Evolutionary conservation across 2,329 filamentous ascomycete species (phyloP).

Genomic region (Nemania sp.): DNA sequence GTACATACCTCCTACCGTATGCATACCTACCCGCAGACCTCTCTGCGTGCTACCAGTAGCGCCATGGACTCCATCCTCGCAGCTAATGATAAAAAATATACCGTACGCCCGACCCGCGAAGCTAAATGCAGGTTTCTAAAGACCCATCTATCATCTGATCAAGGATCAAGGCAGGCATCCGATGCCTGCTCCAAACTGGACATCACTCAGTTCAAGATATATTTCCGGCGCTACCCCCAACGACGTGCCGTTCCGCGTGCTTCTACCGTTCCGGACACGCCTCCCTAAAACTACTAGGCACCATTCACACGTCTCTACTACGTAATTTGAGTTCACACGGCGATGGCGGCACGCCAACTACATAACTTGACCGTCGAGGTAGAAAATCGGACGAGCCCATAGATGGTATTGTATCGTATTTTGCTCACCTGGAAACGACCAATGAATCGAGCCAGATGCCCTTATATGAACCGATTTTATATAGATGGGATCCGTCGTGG

Average conservation of each 20-base stretch:
- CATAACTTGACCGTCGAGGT: background rate
- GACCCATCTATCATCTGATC: background rate
- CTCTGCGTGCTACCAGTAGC: background rate
- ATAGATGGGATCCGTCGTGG: background rate
- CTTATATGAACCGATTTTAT: too few relatives aligned
- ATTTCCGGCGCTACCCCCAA: background rate
- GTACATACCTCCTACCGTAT: background rate
- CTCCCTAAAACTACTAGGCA: background rate
- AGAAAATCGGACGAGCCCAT: too few relatives aligned
- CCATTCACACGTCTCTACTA: too few relatives aligned
- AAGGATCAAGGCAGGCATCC: background rate
- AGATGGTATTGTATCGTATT: background rate
- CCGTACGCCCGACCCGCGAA: background rate
- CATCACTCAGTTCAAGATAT: background rate
- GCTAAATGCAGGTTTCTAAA: background rate
- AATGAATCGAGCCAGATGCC: slow-evolving; percentile 4
- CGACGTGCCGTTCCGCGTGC: background rate
- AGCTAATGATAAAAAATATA: background rate
- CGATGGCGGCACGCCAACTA: background rate
- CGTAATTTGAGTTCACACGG: background rate
- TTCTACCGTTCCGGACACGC: background rate
- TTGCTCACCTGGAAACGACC: background rate
- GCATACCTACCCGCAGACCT: background rate
- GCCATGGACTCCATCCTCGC: background rate
- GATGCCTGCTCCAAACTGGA: background rate